Conservation (phyloP, 202 grass and related monocot species). For the Schoenoplectus tabernaemontani region DNA sequence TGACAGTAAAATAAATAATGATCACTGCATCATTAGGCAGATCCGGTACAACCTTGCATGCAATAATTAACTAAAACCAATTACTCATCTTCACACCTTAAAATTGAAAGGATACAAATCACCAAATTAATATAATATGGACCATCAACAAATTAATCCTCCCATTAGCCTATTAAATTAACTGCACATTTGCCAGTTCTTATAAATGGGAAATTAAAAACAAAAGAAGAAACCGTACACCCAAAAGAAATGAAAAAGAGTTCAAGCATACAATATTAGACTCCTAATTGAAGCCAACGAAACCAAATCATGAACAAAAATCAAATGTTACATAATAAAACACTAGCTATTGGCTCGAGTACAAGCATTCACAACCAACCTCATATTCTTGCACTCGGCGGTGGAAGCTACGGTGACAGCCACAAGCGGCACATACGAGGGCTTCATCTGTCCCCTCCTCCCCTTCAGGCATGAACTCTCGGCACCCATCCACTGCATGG, state of each 20-base stretch:
- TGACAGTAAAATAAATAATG: background rate
- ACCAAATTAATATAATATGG: constrained; percentile 5
- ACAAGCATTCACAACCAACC: constrained; percentile 38
- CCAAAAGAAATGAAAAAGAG: background rate
- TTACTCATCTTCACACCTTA: background rate
- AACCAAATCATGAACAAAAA: constrained; percentile 15
- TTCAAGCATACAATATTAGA: constrained; percentile 19
- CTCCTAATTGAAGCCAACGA: background rate
- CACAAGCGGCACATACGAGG: constrained; percentile 49
- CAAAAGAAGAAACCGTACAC: constrained; percentile 5
- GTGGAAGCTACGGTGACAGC: constrained; percentile 70
- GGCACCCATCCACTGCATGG: constrained; percentile 57
- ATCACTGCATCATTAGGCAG: background rate
- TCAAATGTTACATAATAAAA: background rate
- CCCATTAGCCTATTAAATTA: constrained; percentile 3
- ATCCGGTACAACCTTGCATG: background rate
- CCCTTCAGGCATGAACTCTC: constrained; percentile 60
- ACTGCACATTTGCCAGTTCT: constrained; percentile 15
- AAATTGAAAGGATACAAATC: background rate
- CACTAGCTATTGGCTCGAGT: constrained; percentile 19
- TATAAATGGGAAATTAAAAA: constrained; percentile 18
- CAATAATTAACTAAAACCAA: background rate
- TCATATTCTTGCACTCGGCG: constrained; percentile 63
- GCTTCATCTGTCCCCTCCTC: constrained; percentile 41
- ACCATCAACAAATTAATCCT: background rate